Percentiles rank a stretch among this genome's conserved stretches.
These are phyloP conservation scores for Clarireedia homoeocarpa DNA, from an alignment of 2,329 filamentous ascomycete species.

Conservation along the genomic window DNA sequence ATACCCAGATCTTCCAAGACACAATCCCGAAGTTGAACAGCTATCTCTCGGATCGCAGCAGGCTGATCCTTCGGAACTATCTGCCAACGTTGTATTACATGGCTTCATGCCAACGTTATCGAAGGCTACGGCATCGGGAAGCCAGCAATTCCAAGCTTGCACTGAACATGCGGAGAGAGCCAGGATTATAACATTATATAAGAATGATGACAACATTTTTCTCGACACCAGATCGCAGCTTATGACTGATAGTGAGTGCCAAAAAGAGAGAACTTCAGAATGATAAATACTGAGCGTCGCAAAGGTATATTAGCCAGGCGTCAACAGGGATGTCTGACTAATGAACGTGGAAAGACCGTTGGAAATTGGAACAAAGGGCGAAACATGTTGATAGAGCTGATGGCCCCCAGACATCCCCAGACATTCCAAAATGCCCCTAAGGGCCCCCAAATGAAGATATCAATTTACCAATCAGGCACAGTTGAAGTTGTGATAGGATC, in stretches of 20 bases:
- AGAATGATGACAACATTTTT: not conserved
- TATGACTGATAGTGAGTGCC: not conserved
- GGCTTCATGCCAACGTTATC: not conserved
- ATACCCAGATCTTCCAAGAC: not conserved
- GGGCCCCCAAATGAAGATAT: too few relatives aligned
- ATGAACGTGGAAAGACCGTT: too few relatives aligned
- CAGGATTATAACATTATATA: not conserved
- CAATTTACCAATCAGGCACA: too few relatives aligned
- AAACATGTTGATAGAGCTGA: too few relatives aligned
- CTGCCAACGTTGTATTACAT: not conserved
- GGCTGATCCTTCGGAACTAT: not conserved
- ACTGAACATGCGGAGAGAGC: not conserved
- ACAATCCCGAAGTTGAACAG: not conserved
- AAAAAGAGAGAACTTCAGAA: not conserved
- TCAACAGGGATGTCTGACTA: too few relatives aligned
- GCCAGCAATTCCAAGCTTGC: not conserved
- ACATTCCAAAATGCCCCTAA: too few relatives aligned
- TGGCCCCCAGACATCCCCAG: too few relatives aligned
- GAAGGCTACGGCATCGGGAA: not conserved
- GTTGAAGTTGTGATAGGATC: too few relatives aligned
- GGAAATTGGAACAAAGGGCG: too few relatives aligned
- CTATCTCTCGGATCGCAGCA: slow-evolving; percentile 1
- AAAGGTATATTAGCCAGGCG: too few relatives aligned
- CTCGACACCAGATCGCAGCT: not conserved
- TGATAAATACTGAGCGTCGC: too few relatives aligned